Base-by-base conservation (phyloP, 768 basidiomycete species). In the Coprinopsis sp. region DNA sequence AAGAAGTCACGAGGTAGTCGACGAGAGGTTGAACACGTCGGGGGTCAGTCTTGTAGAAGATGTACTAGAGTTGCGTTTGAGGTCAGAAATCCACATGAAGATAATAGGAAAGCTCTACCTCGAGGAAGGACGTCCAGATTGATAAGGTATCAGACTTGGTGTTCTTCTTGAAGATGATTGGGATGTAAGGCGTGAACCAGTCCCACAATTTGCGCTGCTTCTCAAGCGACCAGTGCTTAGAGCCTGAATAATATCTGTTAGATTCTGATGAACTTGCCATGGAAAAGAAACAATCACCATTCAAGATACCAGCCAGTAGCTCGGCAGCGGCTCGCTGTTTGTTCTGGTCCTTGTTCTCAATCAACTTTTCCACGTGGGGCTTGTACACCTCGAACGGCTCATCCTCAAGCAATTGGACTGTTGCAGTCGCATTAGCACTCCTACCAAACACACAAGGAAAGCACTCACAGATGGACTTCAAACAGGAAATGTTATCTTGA, bases 291-390 rank as follows among this genome's bases (percentile, higher is more conserved):
- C 1, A 31, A 22, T 33, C 57, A 77, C 84, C 85, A 51, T 76
- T 74, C 19, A 87, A 61, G n/a, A 87, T 50, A 21, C 86, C 86
- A 2, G 86, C 87, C 6, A 92, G 61, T 43, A 93, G 71, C 63
- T 96, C 92, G 4, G 90, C 90, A 7, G 88, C 83, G 2, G 88
- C 91, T 24, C 92, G 74, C 59, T 91, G 91, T 66, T 91, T 90
- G 65, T 94, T 86, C 50, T 89, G 84, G 52, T 88, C 82, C 51
- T 84, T 79, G 56, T 88, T 77, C 7, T 64, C 61, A 16, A 91
- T 66, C n/a, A 87, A 64, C 25, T 71, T 71, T 45, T 84, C 82
- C 29, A 91, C 58, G 1, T 78, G 74, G 0, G 82, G 81, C 49
- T 69, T 74, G 49, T 90, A 66, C 0, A 71, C 71, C 44, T 78